Evolutionary conservation across 2,329 filamentous ascomycete species (phyloP).

Genomic region (Microsporum audouinii): DNA sequence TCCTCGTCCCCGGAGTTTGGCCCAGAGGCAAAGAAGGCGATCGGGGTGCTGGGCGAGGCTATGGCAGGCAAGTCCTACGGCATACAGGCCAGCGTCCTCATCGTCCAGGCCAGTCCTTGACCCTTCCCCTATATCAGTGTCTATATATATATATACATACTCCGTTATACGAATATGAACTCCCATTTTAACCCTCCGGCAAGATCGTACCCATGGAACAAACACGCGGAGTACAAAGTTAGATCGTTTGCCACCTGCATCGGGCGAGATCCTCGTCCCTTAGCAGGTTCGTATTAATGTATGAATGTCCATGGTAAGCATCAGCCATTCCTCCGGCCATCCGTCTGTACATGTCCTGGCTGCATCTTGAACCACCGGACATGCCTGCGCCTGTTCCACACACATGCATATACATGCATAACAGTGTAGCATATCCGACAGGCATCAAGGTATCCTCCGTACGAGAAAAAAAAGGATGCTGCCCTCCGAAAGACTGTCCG

Average conservation of each 20-base stretch:
- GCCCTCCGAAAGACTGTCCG: too few relatives aligned
- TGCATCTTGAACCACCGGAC: too few relatives aligned
- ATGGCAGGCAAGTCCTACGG: constrained; percentile 46
- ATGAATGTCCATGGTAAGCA: too few relatives aligned
- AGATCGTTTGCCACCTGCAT: not conserved
- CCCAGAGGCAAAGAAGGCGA: constrained; percentile 20
- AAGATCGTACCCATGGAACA: not conserved
- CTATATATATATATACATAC: not conserved
- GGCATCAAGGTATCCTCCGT: too few relatives aligned
- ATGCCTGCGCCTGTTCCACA: too few relatives aligned
- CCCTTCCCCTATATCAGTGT: not conserved
- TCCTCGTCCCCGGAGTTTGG: constrained; percentile 29
- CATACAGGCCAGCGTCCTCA: constrained; percentile 55
- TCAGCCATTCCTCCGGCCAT: not conserved
- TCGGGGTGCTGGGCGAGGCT: constrained; percentile 28
- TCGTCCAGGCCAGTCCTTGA: constrained; percentile 49
- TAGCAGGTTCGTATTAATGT: not conserved
- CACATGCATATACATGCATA: too few relatives aligned
- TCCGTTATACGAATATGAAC: not conserved
- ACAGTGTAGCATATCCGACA: too few relatives aligned
- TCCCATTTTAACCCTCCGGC: not conserved
- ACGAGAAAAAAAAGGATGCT: too few relatives aligned
- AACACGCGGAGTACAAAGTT: not conserved
- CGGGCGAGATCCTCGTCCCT: not conserved
- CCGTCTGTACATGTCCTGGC: too few relatives aligned